Percentiles rank a stretch among this genome's conserved stretches.
Conservation (phyloP, 257 asterid genomes). For the Nemophila menziesii region DNA sequence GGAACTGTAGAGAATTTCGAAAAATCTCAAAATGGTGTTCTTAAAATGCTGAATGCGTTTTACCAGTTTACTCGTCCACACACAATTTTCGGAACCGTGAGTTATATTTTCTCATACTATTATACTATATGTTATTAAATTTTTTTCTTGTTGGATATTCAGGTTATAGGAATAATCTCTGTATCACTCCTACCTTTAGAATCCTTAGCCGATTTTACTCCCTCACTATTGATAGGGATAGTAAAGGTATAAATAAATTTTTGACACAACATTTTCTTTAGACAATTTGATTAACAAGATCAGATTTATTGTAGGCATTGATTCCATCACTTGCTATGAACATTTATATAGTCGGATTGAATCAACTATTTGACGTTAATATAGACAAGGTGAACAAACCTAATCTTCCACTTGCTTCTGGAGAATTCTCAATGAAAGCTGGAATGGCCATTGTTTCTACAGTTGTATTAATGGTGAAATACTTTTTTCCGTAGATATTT, state of each 20-base stretch:
- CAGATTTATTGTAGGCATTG: slow-evolving; percentile 6
- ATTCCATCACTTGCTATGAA: slow-evolving; percentile 13
- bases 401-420: slow-evolving; percentile 14
- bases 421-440: slow-evolving; percentile 12
- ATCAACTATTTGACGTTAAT: slow-evolving; percentile 12
- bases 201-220: slow-evolving; percentile 11
- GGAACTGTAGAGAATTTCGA: neutral
- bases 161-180: slow-evolving; percentile 13
- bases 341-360: slow-evolving; percentile 15
- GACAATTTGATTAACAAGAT: neutral
- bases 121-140: too few relatives aligned
- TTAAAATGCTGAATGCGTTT: slow-evolving; percentile 3
- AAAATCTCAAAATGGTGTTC: neutral
- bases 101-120: neutral
- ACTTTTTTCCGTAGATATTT: neutral
- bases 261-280: neutral
- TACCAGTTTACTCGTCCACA: slow-evolving; percentile 14
- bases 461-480: slow-evolving; percentile 7
- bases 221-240: slow-evolving; percentile 8
- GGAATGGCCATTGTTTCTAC: slow-evolving; percentile 8
- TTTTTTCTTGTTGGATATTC: neutral
- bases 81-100: slow-evolving; percentile 13
- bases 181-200: slow-evolving; percentile 12
- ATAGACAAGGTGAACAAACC: slow-evolving; percentile 20
- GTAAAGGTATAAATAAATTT: slow-evolving; percentile 10